These are phyloP conservation scores for Bipolaris victoriae DNA, from an alignment of 2,329 filamentous ascomycete species.

Conservation along the genomic window DNA sequence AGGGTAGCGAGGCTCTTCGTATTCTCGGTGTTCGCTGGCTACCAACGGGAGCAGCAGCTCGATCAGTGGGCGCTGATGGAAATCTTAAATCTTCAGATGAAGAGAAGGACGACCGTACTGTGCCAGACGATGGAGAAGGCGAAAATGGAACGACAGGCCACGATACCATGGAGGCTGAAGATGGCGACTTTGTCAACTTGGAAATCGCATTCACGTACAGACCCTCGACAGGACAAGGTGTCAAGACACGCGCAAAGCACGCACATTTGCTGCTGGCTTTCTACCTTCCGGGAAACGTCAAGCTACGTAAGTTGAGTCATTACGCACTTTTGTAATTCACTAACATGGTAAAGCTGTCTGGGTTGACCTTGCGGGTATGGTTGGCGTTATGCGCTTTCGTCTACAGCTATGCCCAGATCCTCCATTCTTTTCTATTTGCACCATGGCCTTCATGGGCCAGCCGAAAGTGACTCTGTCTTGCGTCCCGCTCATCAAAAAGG, in stretches of 20 bases:
- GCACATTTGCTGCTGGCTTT: slow-evolving; percentile 76
- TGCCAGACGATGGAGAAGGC: slow-evolving; percentile 53
- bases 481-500: slow-evolving; percentile 71
- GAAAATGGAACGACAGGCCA: slow-evolving; percentile 43
- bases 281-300: slow-evolving; percentile 65
- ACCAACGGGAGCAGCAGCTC: slow-evolving; percentile 70
- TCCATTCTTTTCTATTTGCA: slow-evolving; percentile 77
- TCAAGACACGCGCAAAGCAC: slow-evolving; percentile 70
- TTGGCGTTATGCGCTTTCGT: slow-evolving; percentile 72
- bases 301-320: slow-evolving; percentile 52
- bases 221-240: slow-evolving; percentile 65
- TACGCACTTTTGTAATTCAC: background rate
- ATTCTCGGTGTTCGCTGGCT: slow-evolving; percentile 76
- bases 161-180: slow-evolving; percentile 70
- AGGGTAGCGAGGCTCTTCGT: slow-evolving; percentile 73
- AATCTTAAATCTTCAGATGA: slow-evolving; percentile 58
- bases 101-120: slow-evolving; percentile 58
- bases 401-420: slow-evolving; percentile 77
- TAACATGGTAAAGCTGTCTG: slow-evolving; percentile 62
- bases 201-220: slow-evolving; percentile 78
- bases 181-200: slow-evolving; percentile 78
- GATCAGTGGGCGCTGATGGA: slow-evolving; percentile 65
- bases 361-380: slow-evolving; percentile 74
- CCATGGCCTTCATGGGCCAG: slow-evolving; percentile 75
- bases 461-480: slow-evolving; percentile 75